Conservation (phyloP, 2,329 filamentous ascomycete genomes). For the Ceratocystis harringtonii region DNA sequence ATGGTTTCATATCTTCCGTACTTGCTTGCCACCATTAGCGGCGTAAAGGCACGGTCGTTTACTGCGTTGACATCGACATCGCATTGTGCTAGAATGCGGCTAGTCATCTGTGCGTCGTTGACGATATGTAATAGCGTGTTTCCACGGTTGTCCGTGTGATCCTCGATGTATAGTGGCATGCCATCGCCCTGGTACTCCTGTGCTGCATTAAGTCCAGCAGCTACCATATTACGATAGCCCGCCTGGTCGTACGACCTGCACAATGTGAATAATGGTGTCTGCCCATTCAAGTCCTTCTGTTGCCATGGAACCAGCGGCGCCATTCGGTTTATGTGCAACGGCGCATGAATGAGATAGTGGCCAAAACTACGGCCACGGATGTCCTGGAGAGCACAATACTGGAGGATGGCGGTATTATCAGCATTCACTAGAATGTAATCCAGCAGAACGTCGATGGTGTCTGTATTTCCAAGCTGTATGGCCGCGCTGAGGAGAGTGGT, state of each 20-base stretch:
- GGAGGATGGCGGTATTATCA: constrained; percentile 39
- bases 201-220: constrained; percentile 61
- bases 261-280: constrained; percentile 91
- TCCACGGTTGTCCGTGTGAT: constrained; percentile 82
- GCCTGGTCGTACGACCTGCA: constrained; percentile 91
- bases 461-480: constrained; percentile 64
- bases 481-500: constrained; percentile 82
- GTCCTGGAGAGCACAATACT: constrained; percentile 65
- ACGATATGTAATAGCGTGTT: constrained; percentile 95
- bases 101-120: constrained; percentile 64
- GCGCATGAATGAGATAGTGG: constrained; percentile 93
- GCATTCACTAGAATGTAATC: constrained; percentile 49
- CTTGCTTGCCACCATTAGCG: constrained; percentile 96
- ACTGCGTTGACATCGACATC: constrained; percentile 93
- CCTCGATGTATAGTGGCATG: constrained; percentile 71
- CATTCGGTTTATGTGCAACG: constrained; percentile 60
- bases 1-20: constrained; percentile 94
- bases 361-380: constrained; percentile 73
- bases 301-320: constrained; percentile 73
- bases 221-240: constrained; percentile 77
- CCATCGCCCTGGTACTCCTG: constrained; percentile 60
- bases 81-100: constrained; percentile 63
- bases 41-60: constrained; percentile 89
- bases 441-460: constrained; percentile 61
- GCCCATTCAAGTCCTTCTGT: constrained; percentile 85